Percentiles rank a stretch among this genome's conserved stretches.
Evolutionary conservation across 805 yeast genomes (phyloP).

Genomic region (Metschnikowia koreensis): DNA sequence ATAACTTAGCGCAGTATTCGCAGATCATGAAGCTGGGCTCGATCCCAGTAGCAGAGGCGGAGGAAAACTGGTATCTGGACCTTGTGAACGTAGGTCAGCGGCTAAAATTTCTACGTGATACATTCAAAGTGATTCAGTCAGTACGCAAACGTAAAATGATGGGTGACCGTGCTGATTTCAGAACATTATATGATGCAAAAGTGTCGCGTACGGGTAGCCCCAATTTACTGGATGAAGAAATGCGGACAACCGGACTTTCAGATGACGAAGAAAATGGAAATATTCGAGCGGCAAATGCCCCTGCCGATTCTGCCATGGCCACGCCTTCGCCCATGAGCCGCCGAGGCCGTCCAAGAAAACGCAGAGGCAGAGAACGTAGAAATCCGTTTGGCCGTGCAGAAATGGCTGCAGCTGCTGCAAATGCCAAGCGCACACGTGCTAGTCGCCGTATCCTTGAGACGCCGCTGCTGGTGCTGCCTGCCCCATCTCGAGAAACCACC

Average conservation of each 20-base stretch:
- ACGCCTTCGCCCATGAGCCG: conserved; percentile 1
- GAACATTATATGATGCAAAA: conserved; percentile 9
- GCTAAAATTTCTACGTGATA: conserved; percentile 19
- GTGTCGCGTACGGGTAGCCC: conserved; percentile 15
- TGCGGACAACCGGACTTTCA: conserved; percentile 1
- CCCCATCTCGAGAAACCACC: background rate
- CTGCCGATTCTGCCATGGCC: too few relatives aligned
- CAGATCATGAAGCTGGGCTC: background rate
- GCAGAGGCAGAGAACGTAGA: conserved; percentile 15
- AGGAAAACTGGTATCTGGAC: conserved; percentile 17
- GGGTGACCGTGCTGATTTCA: conserved; percentile 20
- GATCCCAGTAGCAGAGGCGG: conserved; percentile 2
- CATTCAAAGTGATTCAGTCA: conserved; percentile 19
- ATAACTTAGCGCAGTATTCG: conserved; percentile 8
- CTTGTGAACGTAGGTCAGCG: conserved; percentile 19
- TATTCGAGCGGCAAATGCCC: too few relatives aligned
- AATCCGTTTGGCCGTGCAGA: conserved; percentile 10
- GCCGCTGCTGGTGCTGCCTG: conserved; percentile 6
- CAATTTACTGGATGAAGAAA: conserved; percentile 17
- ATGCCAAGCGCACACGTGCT: conserved; percentile 9
- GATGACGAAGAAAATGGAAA: conserved; percentile 14
- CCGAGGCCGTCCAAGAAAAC: conserved; percentile 19
- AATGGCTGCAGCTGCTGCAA: background rate
- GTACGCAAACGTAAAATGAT: conserved; percentile 19
- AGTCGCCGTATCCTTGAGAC: conserved; percentile 3